Evolutionary conservation across 352 stramenopile genomes (phyloP), one percentile per base, ranked within the genome.

Genomic region (Phytophthora hybrid): DNA sequence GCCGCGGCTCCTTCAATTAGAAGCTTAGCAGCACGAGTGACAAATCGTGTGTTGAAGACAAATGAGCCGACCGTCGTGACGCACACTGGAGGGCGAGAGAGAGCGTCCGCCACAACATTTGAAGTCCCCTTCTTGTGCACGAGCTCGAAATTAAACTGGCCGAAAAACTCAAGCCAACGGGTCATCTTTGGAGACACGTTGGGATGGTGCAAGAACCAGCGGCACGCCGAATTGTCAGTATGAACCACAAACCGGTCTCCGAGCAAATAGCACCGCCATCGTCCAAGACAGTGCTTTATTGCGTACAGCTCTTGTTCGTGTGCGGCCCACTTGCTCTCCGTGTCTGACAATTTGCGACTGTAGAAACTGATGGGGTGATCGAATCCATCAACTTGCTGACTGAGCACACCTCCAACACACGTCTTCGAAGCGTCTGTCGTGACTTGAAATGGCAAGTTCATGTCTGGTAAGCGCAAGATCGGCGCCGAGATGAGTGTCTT

Each of bases 391-490:
- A 51, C 56, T 32, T 62, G 56, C 34, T 62, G 56, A 19, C 56
- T 62, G 56, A 62, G 34, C 32, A 62, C 56, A 34, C 56, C 56
- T 13, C 34, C 56, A 32, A 62, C 34, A 62, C 56, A 53, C 56
- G 19, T 52, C 34, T 62, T 52, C 56, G 34, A 62, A n/a, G 56
- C 34, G 37, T 62, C 56, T 8, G 56, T 52, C 7, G 56, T 62
- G 19, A 62, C 56, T 62, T 51, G 23, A 44, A 57, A 62, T 16
- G 34, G 56, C 56, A 37, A 37, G 7, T 14, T 21, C 56, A 62
- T 62, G 44, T 75, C 59, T 2, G 64, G 46, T n/a, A 75, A 59
- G 0, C 34, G 39, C 2, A 77, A 29, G 0, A 80, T 52, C 3
- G 69, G 63, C 0, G 64, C 69, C 1, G 19, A 39, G 0, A 46